A percentile compares a stretch with the other conserved stretches of the same genome.
Conservation (phyloP, 1,139 yeast species). For the Blastobotrys indianensis region DNA sequence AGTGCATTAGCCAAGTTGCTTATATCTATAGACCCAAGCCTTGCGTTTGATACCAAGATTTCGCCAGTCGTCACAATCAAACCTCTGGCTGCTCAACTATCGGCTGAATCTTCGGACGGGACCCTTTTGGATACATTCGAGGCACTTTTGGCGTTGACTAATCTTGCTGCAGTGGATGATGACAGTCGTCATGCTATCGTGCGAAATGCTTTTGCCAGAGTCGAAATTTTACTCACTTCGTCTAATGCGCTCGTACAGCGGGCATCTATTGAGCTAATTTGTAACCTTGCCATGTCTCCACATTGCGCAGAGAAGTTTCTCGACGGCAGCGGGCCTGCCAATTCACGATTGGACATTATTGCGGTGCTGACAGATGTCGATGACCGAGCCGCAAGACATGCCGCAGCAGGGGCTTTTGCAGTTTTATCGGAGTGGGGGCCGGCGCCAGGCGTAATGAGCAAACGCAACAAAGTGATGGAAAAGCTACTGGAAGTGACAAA, state of each 20-base stretch:
- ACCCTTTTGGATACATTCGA: slow-evolving; percentile 41
- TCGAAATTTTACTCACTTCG: slow-evolving; percentile 36
- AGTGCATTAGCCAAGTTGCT: slow-evolving; percentile 35
- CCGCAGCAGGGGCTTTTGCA: slow-evolving; percentile 40
- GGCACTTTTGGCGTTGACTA: slow-evolving; percentile 44
- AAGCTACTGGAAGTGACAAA: slow-evolving; percentile 18
- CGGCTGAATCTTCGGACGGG: slow-evolving; percentile 20
- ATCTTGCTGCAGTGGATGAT: slow-evolving; percentile 40
- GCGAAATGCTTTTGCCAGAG: slow-evolving; percentile 35
- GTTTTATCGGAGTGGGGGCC: slow-evolving; percentile 36
- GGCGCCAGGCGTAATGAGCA: slow-evolving; percentile 26
- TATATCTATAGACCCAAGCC: slow-evolving; percentile 34
- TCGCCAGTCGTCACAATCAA: slow-evolving; percentile 31
- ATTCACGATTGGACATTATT: slow-evolving; percentile 28
- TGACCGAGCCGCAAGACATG: slow-evolving; percentile 32
- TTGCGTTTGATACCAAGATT: slow-evolving; percentile 32
- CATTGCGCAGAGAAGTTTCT: slow-evolving; percentile 35
- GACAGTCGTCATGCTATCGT: slow-evolving; percentile 34
- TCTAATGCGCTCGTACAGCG: slow-evolving; percentile 34
- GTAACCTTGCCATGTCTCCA: slow-evolving; percentile 36
- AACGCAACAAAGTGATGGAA: slow-evolving; percentile 19
- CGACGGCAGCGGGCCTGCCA: slow-evolving; percentile 28
- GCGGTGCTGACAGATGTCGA: slow-evolving; percentile 31
- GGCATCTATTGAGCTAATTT: slow-evolving; percentile 36
- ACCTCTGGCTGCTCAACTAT: slow-evolving; percentile 31